Evolutionary conservation across 768 basidiomycete species (phyloP), one percentile per base, ranked within the genome.

Genomic region (Russula lepida): DNA sequence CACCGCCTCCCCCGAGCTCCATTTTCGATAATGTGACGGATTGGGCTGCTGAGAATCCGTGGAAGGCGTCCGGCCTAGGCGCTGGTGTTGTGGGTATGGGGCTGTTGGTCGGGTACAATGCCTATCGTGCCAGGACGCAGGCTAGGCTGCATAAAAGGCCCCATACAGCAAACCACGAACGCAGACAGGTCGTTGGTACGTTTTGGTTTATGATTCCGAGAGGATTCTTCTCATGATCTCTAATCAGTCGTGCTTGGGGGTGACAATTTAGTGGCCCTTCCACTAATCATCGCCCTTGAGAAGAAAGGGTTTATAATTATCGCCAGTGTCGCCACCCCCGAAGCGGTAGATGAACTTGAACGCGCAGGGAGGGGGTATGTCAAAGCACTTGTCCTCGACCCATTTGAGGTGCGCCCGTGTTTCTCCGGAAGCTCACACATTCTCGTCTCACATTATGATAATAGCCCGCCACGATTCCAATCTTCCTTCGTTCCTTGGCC

Each of bases 261-360:
- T 9, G 92, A 94, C 68, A 79, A 80, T 21, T 81, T 86, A 0
- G 75, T 85, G 54, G 90, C 83, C 7, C 76, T 84, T n/a, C 83
- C 88, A 8, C 72, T 94, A 44, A 84, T 93, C 56, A 68, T 81
- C 49, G 85, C 86, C 56, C 76, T 95, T 48, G 89, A 92, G 73
- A 79, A 77, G 68, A 81, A 84, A 62, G 92, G 89, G 0, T 94
- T 87, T 68, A 87, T 93, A 67, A 86, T 95, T 39, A 84, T 95
- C 64, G 78, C 85, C 4, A 93, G 88, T 62, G 92, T 92, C 19
- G 75, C 84, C 0, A 83, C 80, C 6, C 80, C 85, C 0, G 84
- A 85, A 56, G 82, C 82, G n/a, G 84, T 83, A 37, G 76, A 80
- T 17, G 74, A 73, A 17, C 74, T 94, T 48, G 91, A 95, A 71